Evolutionary conservation across 495 filamentous ascomycete genomes (phyloP).

Genomic region (Penicillium waksmanii): DNA sequence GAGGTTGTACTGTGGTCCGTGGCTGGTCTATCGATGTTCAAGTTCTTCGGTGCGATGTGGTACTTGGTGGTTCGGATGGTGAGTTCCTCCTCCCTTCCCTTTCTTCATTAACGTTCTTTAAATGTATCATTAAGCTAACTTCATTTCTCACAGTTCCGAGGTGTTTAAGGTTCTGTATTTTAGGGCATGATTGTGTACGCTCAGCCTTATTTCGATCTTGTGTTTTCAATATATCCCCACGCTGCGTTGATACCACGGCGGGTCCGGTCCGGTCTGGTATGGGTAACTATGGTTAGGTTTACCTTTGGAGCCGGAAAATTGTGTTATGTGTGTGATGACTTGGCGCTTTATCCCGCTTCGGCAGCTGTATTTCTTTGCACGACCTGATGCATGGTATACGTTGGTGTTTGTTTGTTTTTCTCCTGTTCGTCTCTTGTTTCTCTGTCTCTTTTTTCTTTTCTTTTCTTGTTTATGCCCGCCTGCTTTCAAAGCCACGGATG

Average conservation of each 20-base stretch:
- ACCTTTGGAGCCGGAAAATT: conserved; percentile 14
- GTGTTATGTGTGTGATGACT: conserved; percentile 32
- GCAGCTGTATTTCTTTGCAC: conserved; percentile 11
- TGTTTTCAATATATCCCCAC: conserved; percentile 29
- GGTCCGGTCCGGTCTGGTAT: conserved; percentile 36
- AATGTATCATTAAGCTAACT: conserved; percentile 19
- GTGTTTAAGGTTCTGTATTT: conserved; percentile 41
- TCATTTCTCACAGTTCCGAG: conserved; percentile 46
- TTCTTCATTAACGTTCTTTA: too few relatives aligned
- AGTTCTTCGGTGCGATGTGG: conserved; percentile 91
- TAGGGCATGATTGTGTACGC: conserved; percentile 20
- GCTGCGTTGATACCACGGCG: conserved; percentile 34
- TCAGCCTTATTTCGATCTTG: conserved; percentile 25
- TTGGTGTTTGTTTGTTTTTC: conserved; percentile 7
- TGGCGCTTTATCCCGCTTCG: conserved; percentile 1
- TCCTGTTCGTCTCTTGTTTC: conserved; percentile 6
- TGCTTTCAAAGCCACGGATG: conserved; percentile 7
- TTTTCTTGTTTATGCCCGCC: conserved; percentile 12
- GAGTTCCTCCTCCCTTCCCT: conserved; percentile 8
- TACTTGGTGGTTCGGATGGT: conserved; percentile 91
- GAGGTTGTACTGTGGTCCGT: conserved; percentile 91
- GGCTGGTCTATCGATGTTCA: conserved; percentile 81
- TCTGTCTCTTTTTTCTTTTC: conserved; percentile 7
- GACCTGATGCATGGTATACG: conserved; percentile 21
- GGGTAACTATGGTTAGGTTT: background rate